These are phyloP conservation scores for Alternaria gansuensis DNA, from an alignment of 2,329 filamentous ascomycete species.

Conservation along the genomic window DNA sequence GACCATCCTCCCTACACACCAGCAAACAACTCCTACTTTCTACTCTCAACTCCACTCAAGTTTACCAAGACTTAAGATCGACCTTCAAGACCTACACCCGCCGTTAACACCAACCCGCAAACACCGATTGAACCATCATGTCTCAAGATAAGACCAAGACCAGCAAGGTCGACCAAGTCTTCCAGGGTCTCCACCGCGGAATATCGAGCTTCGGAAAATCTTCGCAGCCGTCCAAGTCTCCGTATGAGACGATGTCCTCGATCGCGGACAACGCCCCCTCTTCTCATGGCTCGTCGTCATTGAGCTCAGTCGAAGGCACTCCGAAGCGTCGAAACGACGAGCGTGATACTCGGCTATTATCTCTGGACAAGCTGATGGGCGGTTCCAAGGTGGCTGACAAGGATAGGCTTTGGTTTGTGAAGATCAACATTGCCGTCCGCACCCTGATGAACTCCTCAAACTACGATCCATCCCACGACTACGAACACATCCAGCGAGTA, in stretches of 20 bases:
- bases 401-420: conserved; percentile 22
- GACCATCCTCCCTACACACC: neutral
- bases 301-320: neutral
- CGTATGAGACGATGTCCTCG: neutral
- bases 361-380: conserved; percentile 7
- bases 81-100: neutral
- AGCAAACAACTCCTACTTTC: neutral
- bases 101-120: neutral
- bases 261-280: neutral
- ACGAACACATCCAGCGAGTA: conserved; percentile 80
- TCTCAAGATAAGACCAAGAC: neutral
- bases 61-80: neutral
- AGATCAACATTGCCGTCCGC: conserved; percentile 44
- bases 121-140: neutral
- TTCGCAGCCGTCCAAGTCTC: neutral
- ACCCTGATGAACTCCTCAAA: conserved; percentile 70
- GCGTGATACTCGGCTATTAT: conserved; percentile 9
- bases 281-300: neutral
- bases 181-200: conserved; percentile 4
- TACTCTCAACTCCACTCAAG: neutral
- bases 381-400: neutral
- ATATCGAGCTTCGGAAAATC: neutral
- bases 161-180: neutral
- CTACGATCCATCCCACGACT: conserved; percentile 86
- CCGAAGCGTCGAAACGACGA: conserved; percentile 5